These are phyloP conservation scores for Phlegmacium glaucopus DNA, from an alignment of 768 basidiomycete genomes.

Conservation along the genomic window DNA sequence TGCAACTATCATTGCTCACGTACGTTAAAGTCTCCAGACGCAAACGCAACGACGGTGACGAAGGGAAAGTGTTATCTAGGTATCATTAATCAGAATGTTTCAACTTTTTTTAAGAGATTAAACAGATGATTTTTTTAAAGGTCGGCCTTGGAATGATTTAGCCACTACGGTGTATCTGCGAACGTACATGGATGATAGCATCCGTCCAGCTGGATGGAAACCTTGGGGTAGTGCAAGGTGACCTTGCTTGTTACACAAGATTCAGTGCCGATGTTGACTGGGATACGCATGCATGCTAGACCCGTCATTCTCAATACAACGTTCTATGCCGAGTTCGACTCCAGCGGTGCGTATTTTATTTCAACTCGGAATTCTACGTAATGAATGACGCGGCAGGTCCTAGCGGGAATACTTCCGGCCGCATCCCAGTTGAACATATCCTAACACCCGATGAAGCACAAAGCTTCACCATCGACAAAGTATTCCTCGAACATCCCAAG, in stretches of 20 bases:
- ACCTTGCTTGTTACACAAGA: background rate
- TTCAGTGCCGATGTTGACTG: background rate
- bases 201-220: slow-evolving; percentile 48
- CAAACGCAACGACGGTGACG: slow-evolving; percentile 45
- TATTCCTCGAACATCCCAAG: slow-evolving; percentile 45
- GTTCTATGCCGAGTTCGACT: slow-evolving; percentile 57
- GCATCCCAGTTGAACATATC: slow-evolving; percentile 45
- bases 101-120: background rate
- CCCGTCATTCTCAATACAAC: slow-evolving; percentile 48
- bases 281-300: slow-evolving; percentile 19
- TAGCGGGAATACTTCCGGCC: slow-evolving; percentile 43
- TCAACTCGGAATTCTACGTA: no score
- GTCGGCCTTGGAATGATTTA: slow-evolving; percentile 62
- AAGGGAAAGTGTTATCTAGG: slow-evolving; percentile 50
- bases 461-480: slow-evolving; percentile 41
- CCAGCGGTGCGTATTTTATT: slow-evolving; percentile 35
- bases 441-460: slow-evolving; percentile 37
- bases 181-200: slow-evolving; percentile 57
- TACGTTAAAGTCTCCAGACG: slow-evolving; percentile 50
- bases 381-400: slow-evolving; percentile 38
- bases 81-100: slow-evolving; percentile 6
- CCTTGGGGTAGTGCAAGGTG: slow-evolving; percentile 43
- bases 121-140: slow-evolving; percentile 10
- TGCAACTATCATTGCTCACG: background rate
- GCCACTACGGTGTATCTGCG: slow-evolving; percentile 51